phyloP scores from a whole-genome alignment of 2,329 filamentous ascomycete species.

The Neonectria neomacrospora region DNA sequence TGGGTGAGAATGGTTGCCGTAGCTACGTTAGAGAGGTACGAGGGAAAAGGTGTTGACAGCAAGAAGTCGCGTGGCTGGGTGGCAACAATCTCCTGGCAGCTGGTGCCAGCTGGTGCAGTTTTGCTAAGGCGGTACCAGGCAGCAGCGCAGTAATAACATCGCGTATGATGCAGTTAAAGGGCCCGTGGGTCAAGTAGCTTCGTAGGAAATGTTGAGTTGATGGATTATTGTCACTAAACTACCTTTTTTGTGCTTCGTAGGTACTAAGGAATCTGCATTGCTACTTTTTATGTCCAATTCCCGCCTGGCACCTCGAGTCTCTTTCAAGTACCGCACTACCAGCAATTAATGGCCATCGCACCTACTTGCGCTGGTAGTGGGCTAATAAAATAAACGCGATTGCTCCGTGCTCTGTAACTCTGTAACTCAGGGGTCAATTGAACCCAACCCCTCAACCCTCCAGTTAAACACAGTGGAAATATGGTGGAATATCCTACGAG shows the following conservation, averaged over 20 bases:
- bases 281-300: too few relatives aligned
- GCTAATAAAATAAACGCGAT: background rate
- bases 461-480: background rate
- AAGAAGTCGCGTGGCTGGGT: slow-evolving; percentile 44
- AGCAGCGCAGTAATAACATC: background rate
- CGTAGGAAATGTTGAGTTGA: too few relatives aligned
- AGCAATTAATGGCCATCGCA: slow-evolving; percentile 39
- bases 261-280: too few relatives aligned
- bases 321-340: slow-evolving; percentile 43
- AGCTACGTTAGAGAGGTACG: slow-evolving; percentile 3
- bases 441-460: background rate
- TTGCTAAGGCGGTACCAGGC: slow-evolving; percentile 40
- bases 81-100: slow-evolving; percentile 14
- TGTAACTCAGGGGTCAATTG: background rate
- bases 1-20: background rate
- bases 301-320: background rate
- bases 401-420: background rate
- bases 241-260: too few relatives aligned
- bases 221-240: too few relatives aligned
- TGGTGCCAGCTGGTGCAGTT: slow-evolving; percentile 37
- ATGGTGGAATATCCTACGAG: background rate
- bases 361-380: background rate
- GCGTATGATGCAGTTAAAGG: too few relatives aligned
- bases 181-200: too few relatives aligned
- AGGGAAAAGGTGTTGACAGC: background rate